phyloP scores from a whole-genome alignment of 306 rosid genomes.

The Dalbergia oliveri region DNA sequence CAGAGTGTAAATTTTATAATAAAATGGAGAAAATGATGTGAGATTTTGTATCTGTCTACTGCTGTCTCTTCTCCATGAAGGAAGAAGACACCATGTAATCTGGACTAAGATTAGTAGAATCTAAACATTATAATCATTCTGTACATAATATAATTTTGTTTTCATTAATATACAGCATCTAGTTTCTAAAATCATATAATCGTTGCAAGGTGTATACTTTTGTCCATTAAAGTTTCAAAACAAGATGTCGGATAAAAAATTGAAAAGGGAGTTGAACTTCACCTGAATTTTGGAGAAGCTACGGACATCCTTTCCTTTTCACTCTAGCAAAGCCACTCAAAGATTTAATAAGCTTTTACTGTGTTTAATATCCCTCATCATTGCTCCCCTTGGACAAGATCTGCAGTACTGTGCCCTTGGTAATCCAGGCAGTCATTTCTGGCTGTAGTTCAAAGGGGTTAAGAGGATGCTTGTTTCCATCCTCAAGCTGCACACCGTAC shows the following conservation, averaged over 20 bases:
- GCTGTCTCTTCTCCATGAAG: not conserved
- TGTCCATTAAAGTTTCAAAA: slow-evolving; percentile 32
- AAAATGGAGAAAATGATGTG: not conserved
- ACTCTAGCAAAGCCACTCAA: slow-evolving; percentile 30
- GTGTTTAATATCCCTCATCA: slow-evolving; percentile 65
- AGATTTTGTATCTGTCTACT: not conserved
- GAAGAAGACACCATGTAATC: slow-evolving; percentile 11
- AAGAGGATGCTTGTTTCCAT: slow-evolving; percentile 72
- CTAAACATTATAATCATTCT: slow-evolving; percentile 8
- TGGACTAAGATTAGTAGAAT: slow-evolving; percentile 16
- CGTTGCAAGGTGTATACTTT: slow-evolving; percentile 24
- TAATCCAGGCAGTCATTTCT: slow-evolving; percentile 87
- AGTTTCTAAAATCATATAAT: slow-evolving; percentile 13
- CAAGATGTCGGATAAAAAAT: slow-evolving; percentile 27
- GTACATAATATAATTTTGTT: slow-evolving; percentile 29
- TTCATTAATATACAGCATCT: slow-evolving; percentile 24
- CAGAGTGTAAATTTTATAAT: not conserved
- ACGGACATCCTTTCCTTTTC: slow-evolving; percentile 44
- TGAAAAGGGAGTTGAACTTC: slow-evolving; percentile 32
- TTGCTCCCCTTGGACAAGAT: slow-evolving; percentile 67
- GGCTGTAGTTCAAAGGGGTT: slow-evolving; percentile 83
- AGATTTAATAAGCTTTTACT: slow-evolving; percentile 45
- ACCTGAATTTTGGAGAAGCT: slow-evolving; percentile 54
- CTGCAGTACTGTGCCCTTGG: slow-evolving; percentile 79
- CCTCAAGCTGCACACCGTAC: slow-evolving; percentile 82